Conservation (phyloP, 2,329 filamentous ascomycete species). For the Cladobotryum protrusum region DNA sequence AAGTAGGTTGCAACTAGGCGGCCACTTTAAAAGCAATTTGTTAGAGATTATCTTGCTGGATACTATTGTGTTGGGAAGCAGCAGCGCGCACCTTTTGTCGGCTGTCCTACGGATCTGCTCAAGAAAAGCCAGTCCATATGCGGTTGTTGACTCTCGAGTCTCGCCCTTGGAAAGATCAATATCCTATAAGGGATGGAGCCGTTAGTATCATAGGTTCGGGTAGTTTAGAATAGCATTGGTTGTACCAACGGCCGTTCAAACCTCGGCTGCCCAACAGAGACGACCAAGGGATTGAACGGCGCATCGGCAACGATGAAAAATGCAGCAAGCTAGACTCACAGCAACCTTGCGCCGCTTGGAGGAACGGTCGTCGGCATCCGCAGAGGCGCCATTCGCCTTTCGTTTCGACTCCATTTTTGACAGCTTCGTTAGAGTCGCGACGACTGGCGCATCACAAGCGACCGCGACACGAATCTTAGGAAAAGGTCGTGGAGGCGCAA, state of each 20-base stretch:
- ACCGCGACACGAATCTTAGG: conserved; percentile 4
- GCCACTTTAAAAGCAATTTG: conserved; percentile 42
- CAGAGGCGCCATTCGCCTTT: conserved; percentile 42
- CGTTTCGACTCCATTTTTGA: conserved; percentile 51
- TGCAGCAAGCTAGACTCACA: conserved; percentile 32
- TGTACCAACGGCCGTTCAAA: no score
- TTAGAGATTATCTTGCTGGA: conserved; percentile 13
- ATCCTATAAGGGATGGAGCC: conserved; percentile 18
- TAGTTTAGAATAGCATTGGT: neutral
- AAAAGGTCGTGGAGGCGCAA: conserved; percentile 20
- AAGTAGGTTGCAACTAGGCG: conserved; percentile 71
- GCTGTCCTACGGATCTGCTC: conserved; percentile 68
- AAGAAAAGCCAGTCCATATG: conserved; percentile 66
- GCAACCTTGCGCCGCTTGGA: conserved; percentile 50
- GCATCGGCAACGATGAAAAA: neutral
- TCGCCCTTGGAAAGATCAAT: conserved; percentile 52
- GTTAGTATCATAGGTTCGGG: conserved; percentile 8
- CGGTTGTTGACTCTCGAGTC: conserved; percentile 61
- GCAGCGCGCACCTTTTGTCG: conserved; percentile 67
- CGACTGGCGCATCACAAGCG: conserved; percentile 22
- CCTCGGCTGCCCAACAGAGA: no score
- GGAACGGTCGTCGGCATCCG: conserved; percentile 46
- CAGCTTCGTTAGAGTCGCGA: conserved; percentile 18
- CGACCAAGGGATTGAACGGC: no score
- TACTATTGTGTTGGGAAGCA: neutral